Percentiles rank a stretch among this genome's conserved stretches.
Evolutionary conservation across 371 early-diverging fungal genomes (phyloP).

Genomic region (Mucor racemosus): DNA sequence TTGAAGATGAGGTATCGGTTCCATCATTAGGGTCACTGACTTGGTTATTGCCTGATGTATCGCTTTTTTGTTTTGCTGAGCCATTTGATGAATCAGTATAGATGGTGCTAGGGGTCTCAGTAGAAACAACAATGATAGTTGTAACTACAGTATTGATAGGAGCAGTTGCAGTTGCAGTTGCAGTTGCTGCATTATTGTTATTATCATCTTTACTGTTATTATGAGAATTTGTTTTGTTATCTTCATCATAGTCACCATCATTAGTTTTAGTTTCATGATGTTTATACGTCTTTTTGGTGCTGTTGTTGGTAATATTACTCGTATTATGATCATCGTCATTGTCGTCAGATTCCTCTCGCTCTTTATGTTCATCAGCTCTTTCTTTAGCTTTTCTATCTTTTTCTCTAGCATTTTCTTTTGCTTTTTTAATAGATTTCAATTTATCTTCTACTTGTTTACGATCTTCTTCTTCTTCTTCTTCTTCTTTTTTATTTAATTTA

Average conservation of each 20-base stretch:
- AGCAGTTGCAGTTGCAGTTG: not conserved
- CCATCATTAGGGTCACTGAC: slow-evolving; percentile 7
- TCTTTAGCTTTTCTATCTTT: not conserved
- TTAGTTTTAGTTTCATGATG: not conserved
- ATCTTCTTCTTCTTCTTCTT: not conserved
- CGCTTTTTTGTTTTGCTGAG: slow-evolving; percentile 19
- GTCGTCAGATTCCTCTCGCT: not conserved
- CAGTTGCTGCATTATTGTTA: not conserved
- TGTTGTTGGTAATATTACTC: not conserved
- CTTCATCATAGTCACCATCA: not conserved
- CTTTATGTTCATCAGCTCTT: not conserved
- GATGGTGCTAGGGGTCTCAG: slow-evolving; percentile 21
- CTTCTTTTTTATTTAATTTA: not conserved
- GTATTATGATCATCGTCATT: not conserved
- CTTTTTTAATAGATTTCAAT: not conserved
- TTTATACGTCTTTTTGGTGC: not conserved
- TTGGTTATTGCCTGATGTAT: not conserved
- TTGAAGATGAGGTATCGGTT: not conserved
- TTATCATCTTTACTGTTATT: not conserved
- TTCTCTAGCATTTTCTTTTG: not conserved
- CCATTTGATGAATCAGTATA: slow-evolving; percentile 9
- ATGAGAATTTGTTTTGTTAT: not conserved
- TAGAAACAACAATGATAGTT: slow-evolving; percentile 20
- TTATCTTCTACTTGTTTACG: not conserved
- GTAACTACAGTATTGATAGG: slow-evolving; percentile 18